Evolutionary conservation across 2,329 filamentous ascomycete genomes (phyloP).

Genomic region (Emergomyces pasteurianus): DNA sequence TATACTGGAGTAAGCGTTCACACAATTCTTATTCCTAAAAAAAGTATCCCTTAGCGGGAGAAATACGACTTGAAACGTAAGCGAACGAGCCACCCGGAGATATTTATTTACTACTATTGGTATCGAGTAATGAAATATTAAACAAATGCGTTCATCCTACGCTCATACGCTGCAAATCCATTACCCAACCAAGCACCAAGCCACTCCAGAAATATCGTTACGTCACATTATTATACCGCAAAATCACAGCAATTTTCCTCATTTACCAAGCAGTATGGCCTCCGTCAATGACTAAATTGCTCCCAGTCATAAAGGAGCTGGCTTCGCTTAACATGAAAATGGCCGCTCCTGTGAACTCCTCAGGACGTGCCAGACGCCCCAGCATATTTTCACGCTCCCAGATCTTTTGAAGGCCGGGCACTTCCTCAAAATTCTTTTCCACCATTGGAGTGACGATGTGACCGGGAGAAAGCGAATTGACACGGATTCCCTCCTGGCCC

Average conservation of each 20-base stretch:
- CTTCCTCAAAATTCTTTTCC: slow-evolving; percentile 58
- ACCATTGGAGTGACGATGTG: slow-evolving; percentile 62
- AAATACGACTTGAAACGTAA: not conserved
- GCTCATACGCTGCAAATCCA: not conserved
- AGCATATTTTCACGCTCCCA: slow-evolving; percentile 41
- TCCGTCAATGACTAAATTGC: slow-evolving; percentile 58
- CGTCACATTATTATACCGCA: not conserved
- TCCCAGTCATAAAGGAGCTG: slow-evolving; percentile 59
- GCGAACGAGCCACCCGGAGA: not conserved
- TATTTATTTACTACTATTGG: not conserved
- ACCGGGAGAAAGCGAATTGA: slow-evolving; percentile 43
- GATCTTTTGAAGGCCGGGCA: slow-evolving; percentile 43
- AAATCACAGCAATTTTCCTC: not conserved
- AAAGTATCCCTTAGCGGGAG: not conserved
- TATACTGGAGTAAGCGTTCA: too few species aligned
- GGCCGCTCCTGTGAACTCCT: slow-evolving; percentile 53
- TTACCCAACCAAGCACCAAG: not conserved
- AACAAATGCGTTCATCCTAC: not conserved
- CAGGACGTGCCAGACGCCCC: slow-evolving; percentile 41
- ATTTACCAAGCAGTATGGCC: slow-evolving; percentile 45
- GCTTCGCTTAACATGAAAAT: slow-evolving; percentile 57
- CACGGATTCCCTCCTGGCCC: slow-evolving; percentile 39
- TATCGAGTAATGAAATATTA: not conserved
- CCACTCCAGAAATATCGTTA: not conserved
- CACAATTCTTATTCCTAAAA: too few species aligned